Conservation (phyloP, 225 moss, liverwort and hornwort genomes). For the Physcomitrium patens region DNA sequence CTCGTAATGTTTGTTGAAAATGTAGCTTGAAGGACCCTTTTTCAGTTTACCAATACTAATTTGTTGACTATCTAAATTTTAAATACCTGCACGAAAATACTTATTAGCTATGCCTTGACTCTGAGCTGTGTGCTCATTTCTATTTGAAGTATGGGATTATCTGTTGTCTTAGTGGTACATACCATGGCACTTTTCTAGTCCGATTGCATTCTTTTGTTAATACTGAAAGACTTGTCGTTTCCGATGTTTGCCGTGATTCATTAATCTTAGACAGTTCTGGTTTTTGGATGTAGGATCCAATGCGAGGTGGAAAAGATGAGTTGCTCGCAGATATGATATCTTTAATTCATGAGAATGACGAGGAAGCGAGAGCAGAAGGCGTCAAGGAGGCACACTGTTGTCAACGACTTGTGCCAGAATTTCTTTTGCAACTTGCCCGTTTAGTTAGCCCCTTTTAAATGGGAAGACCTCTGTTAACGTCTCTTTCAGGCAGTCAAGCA, state of each 20-base stretch:
- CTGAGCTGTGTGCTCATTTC: not conserved
- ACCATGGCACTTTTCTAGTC: not conserved
- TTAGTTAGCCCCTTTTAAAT: constrained; percentile 61
- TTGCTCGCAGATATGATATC: constrained; percentile 58
- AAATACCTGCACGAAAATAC: not conserved
- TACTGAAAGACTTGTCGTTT: not conserved
- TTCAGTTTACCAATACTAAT: not conserved
- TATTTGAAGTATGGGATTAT: not conserved
- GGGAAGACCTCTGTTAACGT: not conserved
- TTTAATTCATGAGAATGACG: constrained; percentile 60
- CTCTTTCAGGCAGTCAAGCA: not conserved
- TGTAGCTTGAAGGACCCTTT: constrained; percentile 1
- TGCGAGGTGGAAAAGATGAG: constrained; percentile 65
- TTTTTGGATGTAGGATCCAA: constrained; percentile 57
- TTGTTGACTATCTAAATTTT: not conserved
- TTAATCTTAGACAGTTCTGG: not conserved
- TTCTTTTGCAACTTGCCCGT: constrained; percentile 58
- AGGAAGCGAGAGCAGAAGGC: constrained; percentile 54
- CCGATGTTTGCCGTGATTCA: not conserved
- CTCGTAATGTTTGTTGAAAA: too few relatives aligned
- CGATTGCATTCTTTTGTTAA: too few relatives aligned
- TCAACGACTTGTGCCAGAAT: constrained; percentile 66
- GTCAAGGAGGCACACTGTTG: constrained; percentile 27
- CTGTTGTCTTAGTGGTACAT: not conserved
- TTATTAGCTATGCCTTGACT: not conserved